Conservation (phyloP, 2,329 filamentous ascomycete species). For the Berkeleyomyces basicola region DNA sequence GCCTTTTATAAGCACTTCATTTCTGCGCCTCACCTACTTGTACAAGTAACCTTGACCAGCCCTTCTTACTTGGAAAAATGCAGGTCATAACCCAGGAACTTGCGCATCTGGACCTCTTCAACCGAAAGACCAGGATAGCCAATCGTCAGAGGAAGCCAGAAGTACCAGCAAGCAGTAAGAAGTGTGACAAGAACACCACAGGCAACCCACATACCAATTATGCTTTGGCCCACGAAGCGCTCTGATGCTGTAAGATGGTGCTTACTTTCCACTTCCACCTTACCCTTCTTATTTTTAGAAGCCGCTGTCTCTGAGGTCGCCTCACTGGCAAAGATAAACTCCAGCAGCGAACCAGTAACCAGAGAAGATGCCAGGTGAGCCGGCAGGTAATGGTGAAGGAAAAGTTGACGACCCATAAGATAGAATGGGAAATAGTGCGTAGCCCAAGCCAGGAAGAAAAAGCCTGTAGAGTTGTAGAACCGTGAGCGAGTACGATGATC, state of each 20-base stretch:
- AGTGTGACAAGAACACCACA: constrained; percentile 49
- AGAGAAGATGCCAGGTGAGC: constrained; percentile 82
- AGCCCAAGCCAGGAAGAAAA: constrained; percentile 97
- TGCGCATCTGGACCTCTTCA: constrained; percentile 61
- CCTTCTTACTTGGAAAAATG: constrained; percentile 83
- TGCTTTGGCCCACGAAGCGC: constrained; percentile 61
- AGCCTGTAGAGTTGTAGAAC: constrained; percentile 95
- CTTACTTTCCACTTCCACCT: constrained; percentile 27
- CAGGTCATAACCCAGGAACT: constrained; percentile 94
- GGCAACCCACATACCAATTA: constrained; percentile 66
- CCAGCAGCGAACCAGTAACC: constrained; percentile 77
- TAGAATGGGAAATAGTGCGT: constrained; percentile 96
- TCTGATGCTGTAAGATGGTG: constrained; percentile 65
- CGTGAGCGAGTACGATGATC: constrained; percentile 89
- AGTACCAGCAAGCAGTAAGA: constrained; percentile 67
- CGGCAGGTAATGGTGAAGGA: constrained; percentile 94
- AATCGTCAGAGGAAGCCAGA: constrained; percentile 90
- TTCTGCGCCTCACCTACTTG: no score
- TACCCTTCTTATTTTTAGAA: constrained; percentile 23
- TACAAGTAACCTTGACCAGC: no score
- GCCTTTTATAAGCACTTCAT: no score
- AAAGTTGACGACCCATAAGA: constrained; percentile 94
- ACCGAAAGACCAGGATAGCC: constrained; percentile 78
- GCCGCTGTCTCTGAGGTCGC: background rate
- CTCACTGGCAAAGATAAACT: constrained; percentile 92